Conservation (phyloP, 225 moss, liverwort and hornwort species). For the Bryoerythrophyllum caledonicum region DNA sequence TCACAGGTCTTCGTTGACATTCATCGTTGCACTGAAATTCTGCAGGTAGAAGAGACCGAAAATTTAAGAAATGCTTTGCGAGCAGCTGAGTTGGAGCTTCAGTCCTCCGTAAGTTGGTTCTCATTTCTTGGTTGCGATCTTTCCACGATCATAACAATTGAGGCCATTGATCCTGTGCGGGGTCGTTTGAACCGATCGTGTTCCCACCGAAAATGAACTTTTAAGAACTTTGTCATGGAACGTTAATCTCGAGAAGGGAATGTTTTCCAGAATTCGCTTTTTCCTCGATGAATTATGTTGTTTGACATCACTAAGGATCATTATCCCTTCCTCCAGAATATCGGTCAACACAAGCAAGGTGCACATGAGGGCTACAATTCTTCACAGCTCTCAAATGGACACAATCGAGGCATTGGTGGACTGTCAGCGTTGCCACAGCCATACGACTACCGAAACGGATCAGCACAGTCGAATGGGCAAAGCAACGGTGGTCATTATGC, state of each 20-base stretch:
- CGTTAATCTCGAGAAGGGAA: neutral
- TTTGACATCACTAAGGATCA: neutral
- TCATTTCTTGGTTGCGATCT: neutral
- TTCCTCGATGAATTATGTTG: neutral
- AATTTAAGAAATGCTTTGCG: slow-evolving; percentile 66
- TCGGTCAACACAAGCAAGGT: slow-evolving; percentile 49
- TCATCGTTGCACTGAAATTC: neutral
- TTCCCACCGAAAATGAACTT: neutral
- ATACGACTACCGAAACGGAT: slow-evolving; percentile 26
- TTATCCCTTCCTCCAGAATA: slow-evolving; percentile 44
- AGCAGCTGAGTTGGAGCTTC: slow-evolving; percentile 83
- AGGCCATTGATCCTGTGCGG: neutral
- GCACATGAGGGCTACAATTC: slow-evolving; percentile 34
- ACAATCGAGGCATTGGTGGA: slow-evolving; percentile 37
- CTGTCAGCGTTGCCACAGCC: slow-evolving; percentile 27
- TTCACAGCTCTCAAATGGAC: slow-evolving; percentile 39
- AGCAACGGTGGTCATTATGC: slow-evolving; percentile 24
- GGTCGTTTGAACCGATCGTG: neutral
- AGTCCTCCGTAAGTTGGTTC: slow-evolving; percentile 60
- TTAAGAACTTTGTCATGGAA: neutral
- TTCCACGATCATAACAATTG: slow-evolving; percentile 16
- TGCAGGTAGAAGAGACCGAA: slow-evolving; percentile 85
- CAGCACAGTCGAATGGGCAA: slow-evolving; percentile 14
- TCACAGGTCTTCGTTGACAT: neutral
- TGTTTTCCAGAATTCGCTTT: neutral